Evolutionary conservation across 495 filamentous ascomycete genomes (phyloP).

Genomic region (Margaritispora aquatica): DNA sequence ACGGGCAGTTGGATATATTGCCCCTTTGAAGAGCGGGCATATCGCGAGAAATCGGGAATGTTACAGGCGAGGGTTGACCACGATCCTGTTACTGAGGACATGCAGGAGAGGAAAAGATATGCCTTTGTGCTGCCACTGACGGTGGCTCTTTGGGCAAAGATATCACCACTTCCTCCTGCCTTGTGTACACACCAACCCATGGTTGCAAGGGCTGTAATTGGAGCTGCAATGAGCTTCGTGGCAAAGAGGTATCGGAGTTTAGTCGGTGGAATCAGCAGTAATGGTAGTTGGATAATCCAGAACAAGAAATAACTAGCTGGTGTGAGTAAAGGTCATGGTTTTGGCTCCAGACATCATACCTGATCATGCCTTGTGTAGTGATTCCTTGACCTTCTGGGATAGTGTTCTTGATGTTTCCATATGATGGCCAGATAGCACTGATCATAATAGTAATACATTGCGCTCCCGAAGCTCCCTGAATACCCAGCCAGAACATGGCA

Average conservation of each 20-base stretch:
- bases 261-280: conserved; percentile 49
- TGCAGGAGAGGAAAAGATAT: conserved; percentile 36
- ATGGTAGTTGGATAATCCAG: conserved; percentile 48
- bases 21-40: conserved; percentile 42
- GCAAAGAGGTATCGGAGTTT: conserved; percentile 53
- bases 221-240: conserved; percentile 49
- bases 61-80: conserved; percentile 43
- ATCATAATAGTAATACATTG: conserved; percentile 62
- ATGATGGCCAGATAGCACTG: conserved; percentile 61
- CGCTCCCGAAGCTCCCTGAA: conserved; percentile 61
- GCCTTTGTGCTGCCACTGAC: conserved; percentile 34
- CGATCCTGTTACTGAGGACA: conserved; percentile 38
- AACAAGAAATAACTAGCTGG: conserved; percentile 48
- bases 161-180: conserved; percentile 39
- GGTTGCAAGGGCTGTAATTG: conserved; percentile 44
- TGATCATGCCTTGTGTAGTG: conserved; percentile 57
- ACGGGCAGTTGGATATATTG: conserved; percentile 52
- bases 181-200: conserved; percentile 46
- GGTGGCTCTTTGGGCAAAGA: conserved; percentile 37
- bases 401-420: conserved; percentile 44
- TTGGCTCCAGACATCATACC: conserved; percentile 3
- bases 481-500: conserved; percentile 68
- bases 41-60: conserved; percentile 57
- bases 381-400: conserved; percentile 55
- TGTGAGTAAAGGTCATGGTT: neutral